A percentile compares a stretch with the other conserved stretches of the same genome.
Evolutionary conservation across 768 basidiomycete genomes (phyloP).

Genomic region (Lentinula sp.): DNA sequence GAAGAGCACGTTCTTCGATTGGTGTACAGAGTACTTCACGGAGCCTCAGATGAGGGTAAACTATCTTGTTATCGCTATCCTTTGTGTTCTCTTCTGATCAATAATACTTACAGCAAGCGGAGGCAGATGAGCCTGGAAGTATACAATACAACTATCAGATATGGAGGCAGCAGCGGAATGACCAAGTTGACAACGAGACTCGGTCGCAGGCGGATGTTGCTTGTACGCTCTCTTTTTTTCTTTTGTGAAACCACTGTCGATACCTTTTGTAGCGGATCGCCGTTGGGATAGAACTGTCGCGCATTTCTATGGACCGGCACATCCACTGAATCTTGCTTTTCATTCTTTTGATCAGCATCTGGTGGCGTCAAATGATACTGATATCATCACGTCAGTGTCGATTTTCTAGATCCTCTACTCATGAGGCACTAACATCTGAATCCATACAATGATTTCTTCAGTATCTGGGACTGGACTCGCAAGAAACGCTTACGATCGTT

Average conservation of each 20-base stretch:
- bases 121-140: slow-evolving; percentile 94
- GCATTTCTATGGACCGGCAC: slow-evolving; percentile 50
- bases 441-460: slow-evolving; percentile 20
- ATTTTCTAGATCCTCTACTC: background rate
- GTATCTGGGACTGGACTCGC: slow-evolving; percentile 93
- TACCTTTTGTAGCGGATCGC: slow-evolving; percentile 40
- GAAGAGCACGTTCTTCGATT: slow-evolving; percentile 90
- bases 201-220: slow-evolving; percentile 65
- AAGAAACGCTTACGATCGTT: slow-evolving; percentile 75
- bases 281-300: slow-evolving; percentile 73
- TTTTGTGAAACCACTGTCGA: background rate
- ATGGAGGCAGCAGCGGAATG: slow-evolving; percentile 90
- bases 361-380: slow-evolving; percentile 77
- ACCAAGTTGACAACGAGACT: slow-evolving; percentile 68
- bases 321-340: slow-evolving; percentile 77
- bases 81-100: slow-evolving; percentile 9
- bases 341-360: slow-evolving; percentile 91
- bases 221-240: slow-evolving; percentile 32
- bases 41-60: slow-evolving; percentile 98
- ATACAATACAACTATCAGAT: slow-evolving; percentile 91
- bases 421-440: background rate
- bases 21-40: slow-evolving; percentile 96
- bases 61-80: background rate
- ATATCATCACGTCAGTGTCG: slow-evolving; percentile 69
- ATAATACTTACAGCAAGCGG: slow-evolving; percentile 63